These are phyloP conservation scores for Trichoderma lentiforme DNA, from an alignment of 2,329 filamentous ascomycete genomes.

Conservation along the genomic window DNA sequence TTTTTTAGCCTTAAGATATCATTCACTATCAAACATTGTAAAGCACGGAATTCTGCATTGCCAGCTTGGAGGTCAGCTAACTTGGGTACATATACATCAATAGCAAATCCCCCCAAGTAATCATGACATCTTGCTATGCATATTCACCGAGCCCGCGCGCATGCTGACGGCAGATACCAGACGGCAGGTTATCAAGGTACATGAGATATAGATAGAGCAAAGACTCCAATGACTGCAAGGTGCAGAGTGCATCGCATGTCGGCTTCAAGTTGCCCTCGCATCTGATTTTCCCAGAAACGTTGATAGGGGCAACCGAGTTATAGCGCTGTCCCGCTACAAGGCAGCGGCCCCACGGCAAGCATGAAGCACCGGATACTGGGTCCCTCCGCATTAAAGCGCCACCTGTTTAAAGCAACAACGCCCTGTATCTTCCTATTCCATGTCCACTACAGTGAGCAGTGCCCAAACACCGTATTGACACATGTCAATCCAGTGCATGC, in stretches of 20 bases:
- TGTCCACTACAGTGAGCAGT: not conserved
- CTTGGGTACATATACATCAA: not conserved
- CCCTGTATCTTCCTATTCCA: not conserved
- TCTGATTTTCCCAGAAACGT: not conserved
- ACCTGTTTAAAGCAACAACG: not conserved
- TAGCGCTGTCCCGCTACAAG: constrained; percentile 2
- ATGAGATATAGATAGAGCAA: not conserved
- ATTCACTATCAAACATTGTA: not conserved
- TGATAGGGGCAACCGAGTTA: constrained; percentile 10
- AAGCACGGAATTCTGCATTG: not conserved
- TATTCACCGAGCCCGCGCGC: not conserved
- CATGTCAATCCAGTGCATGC: not conserved
- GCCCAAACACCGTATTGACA: not conserved
- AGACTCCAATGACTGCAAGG: not conserved
- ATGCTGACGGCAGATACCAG: not conserved
- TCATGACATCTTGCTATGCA: not conserved
- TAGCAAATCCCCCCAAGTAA: not conserved
- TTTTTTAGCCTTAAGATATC: not conserved
- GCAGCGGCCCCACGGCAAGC: not conserved
- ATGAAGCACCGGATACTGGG: not conserved
- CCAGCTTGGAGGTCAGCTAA: not conserved
- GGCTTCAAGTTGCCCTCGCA: not conserved
- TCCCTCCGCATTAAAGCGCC: constrained; percentile 9
- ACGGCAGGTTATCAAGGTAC: not conserved
- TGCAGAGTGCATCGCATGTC: not conserved